Percentiles rank a stretch among this genome's conserved stretches.
phyloP scores from a whole-genome alignment of 257 asterid genomes.

The Jacaranda copaia region DNA sequence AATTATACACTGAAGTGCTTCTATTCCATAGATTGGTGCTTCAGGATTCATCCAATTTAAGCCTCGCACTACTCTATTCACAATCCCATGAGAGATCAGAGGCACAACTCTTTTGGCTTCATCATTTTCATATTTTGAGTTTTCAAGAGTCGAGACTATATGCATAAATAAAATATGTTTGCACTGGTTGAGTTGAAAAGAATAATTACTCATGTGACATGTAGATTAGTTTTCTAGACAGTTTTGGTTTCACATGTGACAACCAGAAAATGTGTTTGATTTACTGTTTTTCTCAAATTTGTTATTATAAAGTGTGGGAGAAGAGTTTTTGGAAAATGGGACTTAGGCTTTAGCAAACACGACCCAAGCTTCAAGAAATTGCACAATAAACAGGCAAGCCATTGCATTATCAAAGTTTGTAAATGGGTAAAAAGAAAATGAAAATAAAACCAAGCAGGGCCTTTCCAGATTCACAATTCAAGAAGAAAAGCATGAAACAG shows the following conservation, averaged over 20 bases:
- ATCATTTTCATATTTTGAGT: too few relatives aligned
- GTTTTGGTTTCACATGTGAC: slow-evolving; percentile 3
- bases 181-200: not conserved
- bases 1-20: too few relatives aligned
- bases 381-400: not conserved
- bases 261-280: not conserved
- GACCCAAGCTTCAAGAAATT: not conserved
- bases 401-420: not conserved
- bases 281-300: too few relatives aligned
- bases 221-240: not conserved
- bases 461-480: slow-evolving; percentile 11
- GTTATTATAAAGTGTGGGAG: too few relatives aligned
- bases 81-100: too few relatives aligned
- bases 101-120: too few relatives aligned
- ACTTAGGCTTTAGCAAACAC: not conserved
- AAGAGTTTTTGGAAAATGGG: too few relatives aligned
- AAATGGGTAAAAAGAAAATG: not conserved
- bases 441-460: not conserved
- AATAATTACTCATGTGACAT: not conserved
- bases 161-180: too few relatives aligned
- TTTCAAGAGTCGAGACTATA: too few relatives aligned
- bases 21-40: too few relatives aligned
- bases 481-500: not conserved
- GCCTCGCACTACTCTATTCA: too few relatives aligned
- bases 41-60: too few relatives aligned